Evolutionary conservation across 345 rosid genomes (phyloP).

Genomic region (Gossypium mustelinum): DNA sequence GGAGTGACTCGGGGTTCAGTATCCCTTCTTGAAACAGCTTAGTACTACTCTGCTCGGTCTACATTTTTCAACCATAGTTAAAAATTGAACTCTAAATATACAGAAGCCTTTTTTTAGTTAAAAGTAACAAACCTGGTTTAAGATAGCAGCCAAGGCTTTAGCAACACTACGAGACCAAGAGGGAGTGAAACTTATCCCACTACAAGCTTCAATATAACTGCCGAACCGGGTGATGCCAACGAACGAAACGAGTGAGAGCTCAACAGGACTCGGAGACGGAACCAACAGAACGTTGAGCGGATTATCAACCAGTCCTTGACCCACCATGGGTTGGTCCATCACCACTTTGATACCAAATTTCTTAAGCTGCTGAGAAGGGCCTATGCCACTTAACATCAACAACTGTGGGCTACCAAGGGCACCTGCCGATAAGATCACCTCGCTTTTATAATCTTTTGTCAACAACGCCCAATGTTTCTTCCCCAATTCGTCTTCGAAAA

Average conservation of each 20-base stretch:
- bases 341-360: constrained; percentile 46
- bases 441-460: constrained; percentile 32
- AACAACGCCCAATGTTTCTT: constrained; percentile 40
- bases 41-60: constrained; percentile 10
- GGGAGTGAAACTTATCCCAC: constrained; percentile 48
- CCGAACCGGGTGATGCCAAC: constrained; percentile 61
- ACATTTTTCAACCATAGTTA: not conserved
- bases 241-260: constrained; percentile 66
- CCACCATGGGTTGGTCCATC: constrained; percentile 67
- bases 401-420: constrained; percentile 86
- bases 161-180: constrained; percentile 37
- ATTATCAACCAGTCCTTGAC: constrained; percentile 76
- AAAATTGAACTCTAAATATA: not conserved
- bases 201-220: constrained; percentile 66
- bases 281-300: constrained; percentile 67
- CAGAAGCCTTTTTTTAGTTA: not conserved
- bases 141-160: constrained; percentile 24
- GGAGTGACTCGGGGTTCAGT: not conserved
- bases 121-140: constrained; percentile 38
- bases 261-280: constrained; percentile 72
- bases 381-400: constrained; percentile 78
- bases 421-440: constrained; percentile 68
- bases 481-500: constrained; percentile 50
- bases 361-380: constrained; percentile 57
- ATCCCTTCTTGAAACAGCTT: not conserved